Base-by-base conservation (phyloP, 352 stramenopile genomes). In the Phytophthora chlamydospora region DNA sequence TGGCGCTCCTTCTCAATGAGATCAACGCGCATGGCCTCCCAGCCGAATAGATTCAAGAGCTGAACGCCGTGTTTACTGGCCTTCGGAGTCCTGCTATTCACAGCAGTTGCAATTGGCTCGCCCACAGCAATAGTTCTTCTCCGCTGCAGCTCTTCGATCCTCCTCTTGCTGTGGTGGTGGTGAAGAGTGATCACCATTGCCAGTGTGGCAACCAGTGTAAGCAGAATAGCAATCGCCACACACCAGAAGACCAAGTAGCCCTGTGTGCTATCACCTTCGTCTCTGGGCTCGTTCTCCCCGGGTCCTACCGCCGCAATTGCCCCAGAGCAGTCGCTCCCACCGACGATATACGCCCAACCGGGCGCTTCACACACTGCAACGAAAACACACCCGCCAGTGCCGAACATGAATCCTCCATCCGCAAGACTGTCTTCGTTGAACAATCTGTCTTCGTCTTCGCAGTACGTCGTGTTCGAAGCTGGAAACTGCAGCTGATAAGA, bases 1-100 rank as follows among this genome's bases (percentile, higher is more conserved):
- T 52, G 60, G 12, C 59, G 65, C 33, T 84, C 76, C 35, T 87
- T 80, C 53, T 78, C 68, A 34, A 73, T 73, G 12, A 79, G 60
- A 32, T 75, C 59, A 16, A 75, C 63, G 12, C 73, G 67, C 70
- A 79, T 78, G 7, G 73, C 44, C 16, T 79, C 60, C 76, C 76
- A 85, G 11, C 76, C 73, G 50, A 79, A 71, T 44, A 85, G 64
- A 9, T 77, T 70, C 21, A 85, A 53, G 3, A 71, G 44, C 21
- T 39, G 52, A 14, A 29, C 11, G 13, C 52, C 46, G n/a, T 46
- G 57, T 65, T 73, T 66, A 34, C 71, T 35, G n/a, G 45, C 9
- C 32, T 60, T 68, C n/a, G 45, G 43, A 17, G 49, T 52, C 14
- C 53, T 50, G 33, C 5, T 42, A 1, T 35, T 24, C 17, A 47